These are phyloP conservation scores for Fusarium chuoi DNA, from an alignment of 2,329 filamentous ascomycete species.

Conservation along the genomic window DNA sequence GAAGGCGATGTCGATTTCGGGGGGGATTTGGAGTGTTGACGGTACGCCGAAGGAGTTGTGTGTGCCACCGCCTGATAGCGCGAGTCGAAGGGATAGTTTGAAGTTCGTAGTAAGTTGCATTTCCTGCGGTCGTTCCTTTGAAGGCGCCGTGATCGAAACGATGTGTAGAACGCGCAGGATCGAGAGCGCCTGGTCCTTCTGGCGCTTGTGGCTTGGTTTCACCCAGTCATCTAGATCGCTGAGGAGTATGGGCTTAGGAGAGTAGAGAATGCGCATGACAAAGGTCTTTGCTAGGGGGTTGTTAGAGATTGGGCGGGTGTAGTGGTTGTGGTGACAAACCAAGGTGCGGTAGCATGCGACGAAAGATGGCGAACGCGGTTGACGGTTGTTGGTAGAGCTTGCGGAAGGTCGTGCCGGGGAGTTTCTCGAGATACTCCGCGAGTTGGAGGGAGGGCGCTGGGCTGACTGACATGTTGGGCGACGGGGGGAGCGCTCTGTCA, in stretches of 20 bases:
- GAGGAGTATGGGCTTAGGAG: conserved; percentile 82
- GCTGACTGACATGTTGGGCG: conserved; percentile 58
- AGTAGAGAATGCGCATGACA: conserved; percentile 95
- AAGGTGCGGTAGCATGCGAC: conserved; percentile 94
- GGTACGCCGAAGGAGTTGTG: conserved; percentile 93
- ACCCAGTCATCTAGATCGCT: conserved; percentile 88
- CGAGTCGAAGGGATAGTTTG: conserved; percentile 82
- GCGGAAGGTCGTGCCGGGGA: conserved; percentile 88
- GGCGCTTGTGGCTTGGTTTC: conserved; percentile 68
- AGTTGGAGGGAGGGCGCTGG: conserved; percentile 65
- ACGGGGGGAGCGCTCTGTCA: conserved; percentile 42
- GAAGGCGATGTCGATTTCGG: conserved; percentile 74
- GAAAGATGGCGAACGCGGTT: conserved; percentile 93
- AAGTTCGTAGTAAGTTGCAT: conserved; percentile 86
- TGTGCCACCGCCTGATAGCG: conserved; percentile 85
- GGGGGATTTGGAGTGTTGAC: conserved; percentile 70
- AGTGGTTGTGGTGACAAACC: conserved; percentile 61
- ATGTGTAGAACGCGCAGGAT: conserved; percentile 90
- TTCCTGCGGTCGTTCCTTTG: conserved; percentile 72
- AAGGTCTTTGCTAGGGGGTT: conserved; percentile 80
- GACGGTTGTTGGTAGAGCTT: conserved; percentile 96
- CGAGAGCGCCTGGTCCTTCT: conserved; percentile 85
- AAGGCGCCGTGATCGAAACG: conserved; percentile 71
- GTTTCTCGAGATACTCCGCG: conserved; percentile 92
- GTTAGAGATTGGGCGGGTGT: conserved; percentile 4